Base-by-base conservation (phyloP, 169 alveolate species). In the Eimeria necatrix region DNA sequence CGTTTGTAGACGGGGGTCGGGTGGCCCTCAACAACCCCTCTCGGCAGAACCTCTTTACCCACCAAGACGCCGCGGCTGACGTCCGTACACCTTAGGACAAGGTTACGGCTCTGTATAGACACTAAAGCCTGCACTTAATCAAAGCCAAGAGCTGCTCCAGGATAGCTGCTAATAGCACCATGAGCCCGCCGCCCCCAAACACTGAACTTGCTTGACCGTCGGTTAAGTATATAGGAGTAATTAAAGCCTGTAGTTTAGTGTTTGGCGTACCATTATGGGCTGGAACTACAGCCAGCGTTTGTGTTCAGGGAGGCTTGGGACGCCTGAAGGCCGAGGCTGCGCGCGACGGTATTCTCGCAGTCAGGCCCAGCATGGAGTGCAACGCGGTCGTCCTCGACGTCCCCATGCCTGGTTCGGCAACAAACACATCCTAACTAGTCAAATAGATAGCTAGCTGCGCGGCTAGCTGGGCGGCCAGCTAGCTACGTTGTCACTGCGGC, bases 381-480 rank as follows among this genome's bases (percentile, higher is more conserved):
- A 71, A 95, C 93, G 99, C 98, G 20, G 93, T 90, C 53, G 80
- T 80, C 59, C 71, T 98, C 48, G 96, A 96, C 71, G 98, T 98
- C 80, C 99, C 99, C 46, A 98, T 98, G 99, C 99, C 99, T 8
- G 99, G 99, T 93, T 16, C 71, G 70, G 3, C n/a, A 24, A 46
- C 64, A 12, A 24, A 8, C 64, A n/a, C 73, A 7, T 14, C 32
- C 61, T 5, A 98, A 98, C 78, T 68, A n/a, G 22, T 16, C 32
- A 20, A n/a, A 68, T 68, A 9, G 64, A 14, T 56, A 10, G 9
- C 78, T 16, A 20, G 78, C 78, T 22, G 22, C 32, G 22, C 4
- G 32, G 78, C 5, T 68, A 68, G 78, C 78, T 68, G 32, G 78
- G 48, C 20, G 41, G 22, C 22, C 1, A 12, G 78, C 68, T 56